Evolutionary conservation across 371 early-diverging fungal genomes (phyloP).

Genomic region (Globomyces sp.): DNA sequence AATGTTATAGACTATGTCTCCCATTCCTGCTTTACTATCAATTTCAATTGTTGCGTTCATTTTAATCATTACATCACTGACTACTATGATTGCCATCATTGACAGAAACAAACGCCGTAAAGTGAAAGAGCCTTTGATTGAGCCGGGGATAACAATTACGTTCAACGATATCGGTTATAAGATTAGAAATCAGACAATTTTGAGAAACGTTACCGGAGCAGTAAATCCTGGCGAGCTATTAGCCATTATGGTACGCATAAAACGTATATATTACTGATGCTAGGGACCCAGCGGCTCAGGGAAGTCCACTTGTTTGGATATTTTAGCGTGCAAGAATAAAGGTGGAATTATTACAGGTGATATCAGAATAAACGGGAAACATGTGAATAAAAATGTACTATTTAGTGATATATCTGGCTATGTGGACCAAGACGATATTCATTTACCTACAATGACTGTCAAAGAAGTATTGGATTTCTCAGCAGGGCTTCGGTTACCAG

Average conservation of each 20-base stretch:
- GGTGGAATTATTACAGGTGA: conserved; percentile 69
- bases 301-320: conserved; percentile 84
- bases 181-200: conserved; percentile 42
- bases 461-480: conserved; percentile 86
- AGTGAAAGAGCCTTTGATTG: no score
- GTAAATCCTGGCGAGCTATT: conserved; percentile 80
- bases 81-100: no score
- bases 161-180: conserved; percentile 7
- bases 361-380: conserved; percentile 74
- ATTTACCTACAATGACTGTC: conserved; percentile 85
- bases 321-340: conserved; percentile 84
- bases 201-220: conserved; percentile 65
- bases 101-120: no score
- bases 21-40: no score
- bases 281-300: conserved; percentile 50
- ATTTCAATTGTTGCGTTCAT: no score
- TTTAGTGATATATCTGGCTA: conserved; percentile 58
- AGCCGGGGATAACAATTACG: no score
- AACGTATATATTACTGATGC: no score
- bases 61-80: no score
- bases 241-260: conserved; percentile 71
- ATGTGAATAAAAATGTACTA: conserved; percentile 43
- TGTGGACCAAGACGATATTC: conserved; percentile 89
- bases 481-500: conserved; percentile 77
- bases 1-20: no score